Evolutionary conservation across 176 grass and related monocot species (phyloP).

Genomic region (Carex parvula): DNA sequence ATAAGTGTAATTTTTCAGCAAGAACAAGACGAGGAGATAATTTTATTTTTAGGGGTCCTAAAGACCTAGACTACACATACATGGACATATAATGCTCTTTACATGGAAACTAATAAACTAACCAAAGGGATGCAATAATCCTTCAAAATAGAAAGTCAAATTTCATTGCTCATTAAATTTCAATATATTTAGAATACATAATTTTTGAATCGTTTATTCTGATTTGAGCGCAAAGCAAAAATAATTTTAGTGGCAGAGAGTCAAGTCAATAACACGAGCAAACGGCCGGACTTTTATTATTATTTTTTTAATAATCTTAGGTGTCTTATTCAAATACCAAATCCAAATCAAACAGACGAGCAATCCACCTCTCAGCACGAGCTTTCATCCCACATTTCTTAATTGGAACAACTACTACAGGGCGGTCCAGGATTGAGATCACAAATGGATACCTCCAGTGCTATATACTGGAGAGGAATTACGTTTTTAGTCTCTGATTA

Average conservation of each 20-base stretch:
- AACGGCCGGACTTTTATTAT: not conserved
- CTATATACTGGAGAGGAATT: not conserved
- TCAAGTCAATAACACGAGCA: not conserved
- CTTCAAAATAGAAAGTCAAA: not conserved
- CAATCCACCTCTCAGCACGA: conserved; percentile 10
- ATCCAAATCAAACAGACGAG: conserved; percentile 14
- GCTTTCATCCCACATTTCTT: conserved; percentile 1
- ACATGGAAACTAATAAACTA: not conserved
- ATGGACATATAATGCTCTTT: not conserved
- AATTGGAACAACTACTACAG: not conserved
- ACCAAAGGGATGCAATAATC: not conserved
- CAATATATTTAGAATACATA: not conserved
- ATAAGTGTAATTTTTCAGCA: not conserved
- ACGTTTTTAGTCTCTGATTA: not conserved
- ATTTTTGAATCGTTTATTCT: not conserved
- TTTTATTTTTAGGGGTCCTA: not conserved
- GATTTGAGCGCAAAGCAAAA: not conserved
- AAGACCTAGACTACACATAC: not conserved
- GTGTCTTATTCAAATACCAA: conserved; percentile 17
- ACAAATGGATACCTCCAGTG: not conserved
- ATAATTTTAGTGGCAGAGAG: not conserved
- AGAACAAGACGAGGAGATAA: not conserved
- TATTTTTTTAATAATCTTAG: not conserved
- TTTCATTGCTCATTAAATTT: not conserved
- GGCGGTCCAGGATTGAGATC: not conserved